phyloP scores from a whole-genome alignment of 176 grass and related monocot genomes.

The Chrysopogon serrulatus region DNA sequence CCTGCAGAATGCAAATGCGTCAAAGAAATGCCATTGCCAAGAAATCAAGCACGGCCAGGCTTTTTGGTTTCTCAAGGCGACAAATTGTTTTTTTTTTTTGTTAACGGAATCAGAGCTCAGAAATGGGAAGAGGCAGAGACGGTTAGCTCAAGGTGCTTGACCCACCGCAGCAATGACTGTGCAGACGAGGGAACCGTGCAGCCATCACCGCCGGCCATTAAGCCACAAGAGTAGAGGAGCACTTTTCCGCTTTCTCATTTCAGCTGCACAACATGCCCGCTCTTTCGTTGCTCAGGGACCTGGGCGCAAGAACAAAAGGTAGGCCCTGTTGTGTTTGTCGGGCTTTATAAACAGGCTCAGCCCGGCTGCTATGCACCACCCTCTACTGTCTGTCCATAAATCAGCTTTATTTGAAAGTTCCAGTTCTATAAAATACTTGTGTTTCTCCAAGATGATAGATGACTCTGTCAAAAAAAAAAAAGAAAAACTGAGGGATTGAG shows the following conservation, averaged over 20 bases:
- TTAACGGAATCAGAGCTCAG: neutral
- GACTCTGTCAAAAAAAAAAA: too few relatives aligned
- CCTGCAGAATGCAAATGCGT: neutral
- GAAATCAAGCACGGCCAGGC: neutral
- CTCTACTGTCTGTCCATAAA: too few relatives aligned
- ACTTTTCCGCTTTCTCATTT: neutral
- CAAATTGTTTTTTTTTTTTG: neutral
- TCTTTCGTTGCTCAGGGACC: neutral
- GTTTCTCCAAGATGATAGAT: too few relatives aligned
- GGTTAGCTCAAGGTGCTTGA: too few relatives aligned
- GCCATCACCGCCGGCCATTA: constrained; percentile 29
- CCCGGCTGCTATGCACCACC: neutral
- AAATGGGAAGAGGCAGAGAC: neutral
- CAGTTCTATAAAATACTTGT: too few relatives aligned
- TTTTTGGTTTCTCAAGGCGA: neutral
- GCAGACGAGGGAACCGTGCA: constrained; percentile 15
- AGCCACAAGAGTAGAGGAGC: neutral
- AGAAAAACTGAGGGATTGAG: too few relatives aligned
- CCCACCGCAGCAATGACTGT: constrained; percentile 15
- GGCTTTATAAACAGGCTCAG: neutral
- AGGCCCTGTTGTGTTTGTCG: neutral
- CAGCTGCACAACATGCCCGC: neutral
- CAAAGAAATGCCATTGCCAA: neutral
- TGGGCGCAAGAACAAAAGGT: neutral
- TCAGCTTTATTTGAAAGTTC: too few relatives aligned